Evolutionary conservation across 805 yeast species (phyloP).

Genomic region (Helenozyma baotianmanensis): DNA sequence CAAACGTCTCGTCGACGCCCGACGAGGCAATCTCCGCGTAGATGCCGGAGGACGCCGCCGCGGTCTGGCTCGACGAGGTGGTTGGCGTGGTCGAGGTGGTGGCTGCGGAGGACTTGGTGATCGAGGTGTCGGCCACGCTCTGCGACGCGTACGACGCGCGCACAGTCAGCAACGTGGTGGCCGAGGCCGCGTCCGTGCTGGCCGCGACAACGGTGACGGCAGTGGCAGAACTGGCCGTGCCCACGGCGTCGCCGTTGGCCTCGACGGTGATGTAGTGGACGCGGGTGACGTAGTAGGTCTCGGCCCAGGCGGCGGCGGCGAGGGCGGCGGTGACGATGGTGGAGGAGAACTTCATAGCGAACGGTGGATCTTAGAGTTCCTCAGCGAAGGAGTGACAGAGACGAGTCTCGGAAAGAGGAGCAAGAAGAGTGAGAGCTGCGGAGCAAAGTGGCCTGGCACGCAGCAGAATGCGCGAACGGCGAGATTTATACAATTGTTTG

Average conservation of each 20-base stretch:
- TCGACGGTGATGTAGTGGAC: constrained; percentile 24
- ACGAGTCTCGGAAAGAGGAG: too few species aligned
- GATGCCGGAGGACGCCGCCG: constrained; percentile 14
- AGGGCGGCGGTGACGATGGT: constrained; percentile 17
- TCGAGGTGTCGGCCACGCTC: background rate
- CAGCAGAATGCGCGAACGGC: too few species aligned
- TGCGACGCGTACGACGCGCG: constrained; percentile 3
- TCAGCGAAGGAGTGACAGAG: background rate
- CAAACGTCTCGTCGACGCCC: constrained; percentile 29
- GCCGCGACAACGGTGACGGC: background rate
- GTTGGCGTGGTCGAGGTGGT: constrained; percentile 2
- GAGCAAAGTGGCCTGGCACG: too few species aligned
- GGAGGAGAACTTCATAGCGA: too few species aligned
- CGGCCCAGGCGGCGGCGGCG: constrained; percentile 19
- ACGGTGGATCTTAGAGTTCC: background rate
- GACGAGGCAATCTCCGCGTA: constrained; percentile 16
- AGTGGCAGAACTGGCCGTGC: background rate
- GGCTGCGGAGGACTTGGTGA: background rate
- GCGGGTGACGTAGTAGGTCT: constrained; percentile 25
- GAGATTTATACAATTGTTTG: too few species aligned
- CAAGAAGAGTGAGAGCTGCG: too few species aligned
- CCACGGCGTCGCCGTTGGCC: constrained; percentile 11
- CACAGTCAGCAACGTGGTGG: constrained; percentile 9
- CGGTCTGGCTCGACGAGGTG: background rate
- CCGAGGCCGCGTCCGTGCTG: background rate